A percentile compares a stretch with the other conserved stretches of the same genome.
phyloP scores from a whole-genome alignment of 2,329 filamentous ascomycete genomes.

The Trichoderma arundinaceum region DNA sequence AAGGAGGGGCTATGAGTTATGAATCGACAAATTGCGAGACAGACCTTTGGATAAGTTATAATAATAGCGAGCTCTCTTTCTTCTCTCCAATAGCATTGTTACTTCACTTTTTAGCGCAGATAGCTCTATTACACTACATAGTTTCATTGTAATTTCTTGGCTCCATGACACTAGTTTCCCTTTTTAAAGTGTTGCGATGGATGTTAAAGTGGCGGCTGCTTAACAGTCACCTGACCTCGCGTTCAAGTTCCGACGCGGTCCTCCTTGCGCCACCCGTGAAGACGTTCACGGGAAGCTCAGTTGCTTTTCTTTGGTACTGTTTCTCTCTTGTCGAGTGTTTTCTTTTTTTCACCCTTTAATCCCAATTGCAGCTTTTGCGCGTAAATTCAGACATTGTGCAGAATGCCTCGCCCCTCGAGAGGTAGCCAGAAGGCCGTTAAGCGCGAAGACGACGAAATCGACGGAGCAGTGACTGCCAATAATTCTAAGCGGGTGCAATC shows the following conservation, averaged over 20 bases:
- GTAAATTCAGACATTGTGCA: not conserved
- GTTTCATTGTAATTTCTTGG: not conserved
- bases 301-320: not conserved
- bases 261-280: conserved; percentile 11
- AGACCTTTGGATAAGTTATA: not conserved
- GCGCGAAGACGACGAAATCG: conserved; percentile 42
- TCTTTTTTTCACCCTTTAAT: not conserved
- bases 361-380: not conserved
- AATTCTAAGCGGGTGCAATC: conserved; percentile 36
- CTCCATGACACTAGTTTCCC: too few relatives aligned
- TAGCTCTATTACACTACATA: too few relatives aligned
- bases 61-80: not conserved
- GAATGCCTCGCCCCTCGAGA: conserved; percentile 46
- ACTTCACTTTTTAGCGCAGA: not conserved
- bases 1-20: not conserved
- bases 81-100: not conserved
- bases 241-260: conserved; percentile 16
- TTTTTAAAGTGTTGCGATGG: not conserved
- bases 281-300: not conserved
- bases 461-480: conserved; percentile 32
- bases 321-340: not conserved
- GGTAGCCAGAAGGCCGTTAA: conserved; percentile 43
- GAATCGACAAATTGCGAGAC: not conserved
- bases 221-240: conserved; percentile 35
- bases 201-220: conserved; percentile 11